Conservation (phyloP, 495 filamentous ascomycete species). For the Annulohypoxylon bovei region DNA sequence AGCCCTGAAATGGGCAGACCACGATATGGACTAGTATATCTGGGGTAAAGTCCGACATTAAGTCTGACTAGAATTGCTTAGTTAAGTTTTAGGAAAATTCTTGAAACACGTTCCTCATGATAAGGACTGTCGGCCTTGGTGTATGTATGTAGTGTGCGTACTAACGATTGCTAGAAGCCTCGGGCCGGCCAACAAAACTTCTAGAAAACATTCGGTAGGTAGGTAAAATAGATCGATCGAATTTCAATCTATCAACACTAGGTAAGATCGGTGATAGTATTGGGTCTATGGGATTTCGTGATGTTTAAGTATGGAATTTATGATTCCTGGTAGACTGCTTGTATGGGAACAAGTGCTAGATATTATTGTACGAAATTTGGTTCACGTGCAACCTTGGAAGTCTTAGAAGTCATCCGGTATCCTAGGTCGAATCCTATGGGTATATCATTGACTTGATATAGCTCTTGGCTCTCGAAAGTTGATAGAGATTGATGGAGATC, state of each 20-base stretch:
- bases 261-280: slow-evolving; percentile 27
- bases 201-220: neutral
- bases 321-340: neutral
- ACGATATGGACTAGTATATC: slow-evolving; percentile 1
- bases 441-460: slow-evolving; percentile 27
- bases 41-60: neutral
- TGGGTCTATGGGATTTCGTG: neutral
- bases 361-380: neutral
- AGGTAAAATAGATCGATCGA: slow-evolving; percentile 20
- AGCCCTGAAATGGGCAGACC: neutral
- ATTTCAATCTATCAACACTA: slow-evolving; percentile 16
- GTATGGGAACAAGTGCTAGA: neutral
- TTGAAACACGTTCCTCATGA: neutral
- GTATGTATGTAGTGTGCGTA: neutral
- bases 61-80: neutral
- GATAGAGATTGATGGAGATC: slow-evolving; percentile 20
- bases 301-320: neutral
- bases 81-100: slow-evolving; percentile 1
- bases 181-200: neutral
- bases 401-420: slow-evolving; percentile 1
- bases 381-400: neutral
- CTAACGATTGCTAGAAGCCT: neutral
- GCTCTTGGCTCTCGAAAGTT: slow-evolving; percentile 17
- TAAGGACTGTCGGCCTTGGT: neutral
- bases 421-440: neutral